Evolutionary conservation across 2,329 filamentous ascomycete species (phyloP), one percentile per base, ranked within the genome.

Genomic region (Ophidiomyces ophidiicola): DNA sequence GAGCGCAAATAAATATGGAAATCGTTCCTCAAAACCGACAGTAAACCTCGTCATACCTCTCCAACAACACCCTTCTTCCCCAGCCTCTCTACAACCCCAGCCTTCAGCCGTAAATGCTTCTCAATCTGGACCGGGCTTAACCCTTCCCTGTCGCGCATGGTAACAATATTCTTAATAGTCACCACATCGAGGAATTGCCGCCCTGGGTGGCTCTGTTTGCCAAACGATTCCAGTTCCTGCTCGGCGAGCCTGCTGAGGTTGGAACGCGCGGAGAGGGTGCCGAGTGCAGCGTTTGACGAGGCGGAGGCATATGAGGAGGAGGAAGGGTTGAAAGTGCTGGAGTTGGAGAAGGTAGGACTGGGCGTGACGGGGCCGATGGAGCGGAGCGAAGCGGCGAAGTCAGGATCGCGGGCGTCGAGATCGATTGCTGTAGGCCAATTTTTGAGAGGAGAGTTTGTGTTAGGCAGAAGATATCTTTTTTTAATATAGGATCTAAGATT

Each of bases 351-450:
- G 18, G 72, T 73, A 2, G 71, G 71, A 43, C 68, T 69, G 20
- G 72, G 71, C 39, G 67, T 68, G 5, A 77, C 74, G 39, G 72
- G 68, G 41, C 74, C 75, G 42, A 78, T 62, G 32, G 60, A 63
- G 50, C 78, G 81, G 46, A 96, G 82, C 47, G 86, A 92, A 55
- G 76, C 79, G 68, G 87, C 82, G 74, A 70, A 88, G 52, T 71
- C 64, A 1, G 74, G 73, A 52, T 78, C 74, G 43, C 67, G 69
- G 41, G 66, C 73, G 52, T 79, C 75, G 50, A 74, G 64, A 48
- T 76, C 70, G 45, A 78, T 69, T 35, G 68, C 71, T 71, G 39
- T 32, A n/a, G n/a, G n/a, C n/a, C n/a, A n/a, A n/a, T n/a, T 28
- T 23, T 17, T 15, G 24, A 5, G 11, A 6, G 4, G 25, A 14